Percentiles rank a stretch among this genome's conserved stretches.
These are phyloP conservation scores for Cronartium ribicola DNA, from an alignment of 1,284 basidiomycete genomes.

Conservation along the genomic window DNA sequence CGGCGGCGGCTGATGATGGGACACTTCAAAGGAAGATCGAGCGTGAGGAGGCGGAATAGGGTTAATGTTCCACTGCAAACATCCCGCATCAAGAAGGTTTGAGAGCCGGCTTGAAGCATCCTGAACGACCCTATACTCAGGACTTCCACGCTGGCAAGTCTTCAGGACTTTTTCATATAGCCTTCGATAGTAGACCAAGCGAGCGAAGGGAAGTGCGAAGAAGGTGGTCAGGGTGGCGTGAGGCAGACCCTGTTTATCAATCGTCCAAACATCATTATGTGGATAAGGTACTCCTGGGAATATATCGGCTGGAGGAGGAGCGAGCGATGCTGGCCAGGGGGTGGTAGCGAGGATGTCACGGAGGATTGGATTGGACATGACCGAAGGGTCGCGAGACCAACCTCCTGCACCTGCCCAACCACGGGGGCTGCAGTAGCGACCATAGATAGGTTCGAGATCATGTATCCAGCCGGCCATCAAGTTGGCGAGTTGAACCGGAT, in stretches of 20 bases:
- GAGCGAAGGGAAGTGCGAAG: slow-evolving; percentile 33
- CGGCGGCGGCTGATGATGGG: not conserved
- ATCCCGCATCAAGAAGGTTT: slow-evolving; percentile 17
- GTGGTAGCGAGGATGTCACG: slow-evolving; percentile 10
- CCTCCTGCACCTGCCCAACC: slow-evolving; percentile 32
- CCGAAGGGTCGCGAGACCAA: slow-evolving; percentile 13
- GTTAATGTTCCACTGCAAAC: slow-evolving; percentile 11
- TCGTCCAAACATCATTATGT: not conserved
- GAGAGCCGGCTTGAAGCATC: slow-evolving; percentile 13
- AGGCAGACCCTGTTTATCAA: not conserved
- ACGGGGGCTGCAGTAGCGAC: slow-evolving; percentile 19
- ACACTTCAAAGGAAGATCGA: too few species aligned
- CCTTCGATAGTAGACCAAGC: slow-evolving; percentile 25
- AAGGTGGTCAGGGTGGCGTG: slow-evolving; percentile 28
- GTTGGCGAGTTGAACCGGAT: slow-evolving; percentile 2
- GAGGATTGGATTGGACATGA: slow-evolving; percentile 7
- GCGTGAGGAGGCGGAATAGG: not conserved
- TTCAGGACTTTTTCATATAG: slow-evolving; percentile 7
- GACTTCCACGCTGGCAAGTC: slow-evolving; percentile 15
- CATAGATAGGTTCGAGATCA: slow-evolving; percentile 14
- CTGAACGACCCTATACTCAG: slow-evolving; percentile 13
- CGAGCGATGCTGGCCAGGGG: slow-evolving; percentile 22
- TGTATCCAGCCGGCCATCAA: slow-evolving; percentile 12
- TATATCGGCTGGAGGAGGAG: slow-evolving; percentile 7
- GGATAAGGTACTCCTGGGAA: slow-evolving; percentile 33